phyloP scores from a whole-genome alignment of 2,329 filamentous ascomycete species.

The Venturia nashicola region DNA sequence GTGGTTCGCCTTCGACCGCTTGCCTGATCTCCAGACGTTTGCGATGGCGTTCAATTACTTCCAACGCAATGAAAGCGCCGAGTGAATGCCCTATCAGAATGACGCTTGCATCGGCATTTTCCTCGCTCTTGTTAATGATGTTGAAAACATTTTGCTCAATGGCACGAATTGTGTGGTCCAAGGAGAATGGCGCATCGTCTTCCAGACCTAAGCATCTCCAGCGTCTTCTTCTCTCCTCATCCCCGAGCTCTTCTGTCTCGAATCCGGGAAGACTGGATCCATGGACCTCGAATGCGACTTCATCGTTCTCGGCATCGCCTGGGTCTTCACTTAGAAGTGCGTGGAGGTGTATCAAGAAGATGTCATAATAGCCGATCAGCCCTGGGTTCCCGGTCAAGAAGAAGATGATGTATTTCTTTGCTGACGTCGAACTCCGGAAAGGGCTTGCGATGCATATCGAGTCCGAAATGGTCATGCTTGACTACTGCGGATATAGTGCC shows the following conservation, averaged over 20 bases:
- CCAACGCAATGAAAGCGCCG: constrained; percentile 33
- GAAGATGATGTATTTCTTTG: constrained; percentile 36
- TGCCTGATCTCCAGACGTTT: constrained; percentile 8
- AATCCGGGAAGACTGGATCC: constrained; percentile 32
- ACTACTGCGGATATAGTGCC: not conserved
- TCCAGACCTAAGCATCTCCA: not conserved
- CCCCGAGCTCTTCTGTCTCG: constrained; percentile 19
- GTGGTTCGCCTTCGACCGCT: constrained; percentile 16
- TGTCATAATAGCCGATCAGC: constrained; percentile 58
- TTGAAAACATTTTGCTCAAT: constrained; percentile 27
- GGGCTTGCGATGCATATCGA: not conserved
- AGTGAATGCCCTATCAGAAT: constrained; percentile 35
- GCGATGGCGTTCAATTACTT: constrained; percentile 23
- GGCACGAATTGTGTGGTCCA: constrained; percentile 39
- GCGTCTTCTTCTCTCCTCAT: constrained; percentile 12
- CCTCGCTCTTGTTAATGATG: constrained; percentile 12
- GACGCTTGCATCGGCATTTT: constrained; percentile 12
- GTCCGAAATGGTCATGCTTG: not conserved
- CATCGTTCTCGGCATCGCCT: not conserved
- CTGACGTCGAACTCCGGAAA: not conserved
- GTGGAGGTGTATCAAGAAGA: constrained; percentile 50
- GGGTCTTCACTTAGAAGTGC: constrained; percentile 29
- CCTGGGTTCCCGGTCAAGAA: constrained; percentile 70
- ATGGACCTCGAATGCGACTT: constrained; percentile 23
- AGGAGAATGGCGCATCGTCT: constrained; percentile 20